Percentiles rank a stretch among this genome's conserved stretches.
Evolutionary conservation across 2,329 filamentous ascomycete genomes (phyloP).

Genomic region (Cordyceps militaris): DNA sequence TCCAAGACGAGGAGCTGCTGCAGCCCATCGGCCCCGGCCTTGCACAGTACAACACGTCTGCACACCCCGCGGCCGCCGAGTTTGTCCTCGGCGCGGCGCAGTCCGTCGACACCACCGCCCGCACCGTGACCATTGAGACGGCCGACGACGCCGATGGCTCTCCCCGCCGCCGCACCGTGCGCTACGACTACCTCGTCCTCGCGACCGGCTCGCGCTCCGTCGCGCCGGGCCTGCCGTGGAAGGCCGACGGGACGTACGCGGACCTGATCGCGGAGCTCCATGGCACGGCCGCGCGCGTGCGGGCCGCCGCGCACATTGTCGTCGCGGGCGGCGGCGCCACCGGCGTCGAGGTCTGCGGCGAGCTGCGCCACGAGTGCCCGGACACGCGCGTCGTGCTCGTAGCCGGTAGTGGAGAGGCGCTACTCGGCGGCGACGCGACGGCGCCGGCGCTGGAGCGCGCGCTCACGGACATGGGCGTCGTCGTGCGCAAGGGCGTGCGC

Average conservation of each 20-base stretch:
- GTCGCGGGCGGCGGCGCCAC: slow-evolving; percentile 51
- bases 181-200: slow-evolving; percentile 51
- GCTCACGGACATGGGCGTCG: slow-evolving; percentile 47
- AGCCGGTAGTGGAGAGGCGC: slow-evolving; percentile 29
- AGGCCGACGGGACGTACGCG: slow-evolving; percentile 40
- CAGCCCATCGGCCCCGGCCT: slow-evolving; percentile 43
- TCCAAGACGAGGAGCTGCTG: slow-evolving; percentile 44
- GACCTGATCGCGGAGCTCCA: slow-evolving; percentile 36
- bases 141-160: slow-evolving; percentile 13
- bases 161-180: slow-evolving; percentile 24
- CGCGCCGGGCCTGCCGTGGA: slow-evolving; percentile 42
- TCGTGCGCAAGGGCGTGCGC: slow-evolving; percentile 35
- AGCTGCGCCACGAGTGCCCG: slow-evolving; percentile 46
- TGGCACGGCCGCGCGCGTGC: slow-evolving; percentile 33
- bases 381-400: slow-evolving; percentile 44
- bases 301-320: slow-evolving; percentile 43
- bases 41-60: slow-evolving; percentile 36
- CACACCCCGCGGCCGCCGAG: slow-evolving; percentile 34
- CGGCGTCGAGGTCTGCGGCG: slow-evolving; percentile 48
- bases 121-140: slow-evolving; percentile 28
- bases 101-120: slow-evolving; percentile 30
- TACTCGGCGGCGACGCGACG: slow-evolving; percentile 39
- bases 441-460: slow-evolving; percentile 38
- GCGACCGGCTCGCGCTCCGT: slow-evolving; percentile 45
- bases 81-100: slow-evolving; percentile 45